These are phyloP conservation scores for Suhomyces wounanorum DNA, from an alignment of 1,139 yeast species.

Conservation along the genomic window DNA sequence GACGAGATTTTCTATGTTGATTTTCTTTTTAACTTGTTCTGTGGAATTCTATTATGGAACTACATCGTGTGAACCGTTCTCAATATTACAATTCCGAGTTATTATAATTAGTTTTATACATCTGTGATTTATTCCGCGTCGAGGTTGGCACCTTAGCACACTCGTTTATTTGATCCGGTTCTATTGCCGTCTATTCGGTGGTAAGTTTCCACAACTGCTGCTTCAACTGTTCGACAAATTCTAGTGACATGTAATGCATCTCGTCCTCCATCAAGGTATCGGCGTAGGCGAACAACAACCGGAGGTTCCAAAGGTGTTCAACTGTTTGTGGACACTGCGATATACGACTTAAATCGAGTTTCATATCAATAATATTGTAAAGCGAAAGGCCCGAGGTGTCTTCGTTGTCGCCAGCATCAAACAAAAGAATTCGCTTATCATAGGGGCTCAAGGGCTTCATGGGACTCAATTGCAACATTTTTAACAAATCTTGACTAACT, in stretches of 20 bases:
- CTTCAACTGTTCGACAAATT: slow-evolving; percentile 54
- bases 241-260: slow-evolving; percentile 45
- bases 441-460: slow-evolving; percentile 29
- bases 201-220: slow-evolving; percentile 40
- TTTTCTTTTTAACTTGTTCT: background rate
- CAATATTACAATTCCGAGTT: background rate
- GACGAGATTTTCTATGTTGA: background rate
- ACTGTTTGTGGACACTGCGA: slow-evolving; percentile 45
- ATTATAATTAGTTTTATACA: background rate
- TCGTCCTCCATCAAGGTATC: slow-evolving; percentile 41
- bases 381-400: slow-evolving; percentile 31
- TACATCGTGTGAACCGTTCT: slow-evolving; percentile 1
- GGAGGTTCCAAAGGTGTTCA: slow-evolving; percentile 69
- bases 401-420: slow-evolving; percentile 26
- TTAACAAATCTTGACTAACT: slow-evolving; percentile 27
- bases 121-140: too few relatives aligned
- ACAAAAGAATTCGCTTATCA: slow-evolving; percentile 39
- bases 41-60: background rate
- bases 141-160: background rate
- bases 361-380: slow-evolving; percentile 57
- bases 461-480: slow-evolving; percentile 28
- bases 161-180: background rate
- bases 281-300: slow-evolving; percentile 62
- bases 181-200: background rate
- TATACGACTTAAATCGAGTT: slow-evolving; percentile 50